Evolutionary conservation across 257 asterid species (phyloP), one percentile per base, ranked within the genome.

Genomic region (Nyctanthes arbortristis): DNA sequence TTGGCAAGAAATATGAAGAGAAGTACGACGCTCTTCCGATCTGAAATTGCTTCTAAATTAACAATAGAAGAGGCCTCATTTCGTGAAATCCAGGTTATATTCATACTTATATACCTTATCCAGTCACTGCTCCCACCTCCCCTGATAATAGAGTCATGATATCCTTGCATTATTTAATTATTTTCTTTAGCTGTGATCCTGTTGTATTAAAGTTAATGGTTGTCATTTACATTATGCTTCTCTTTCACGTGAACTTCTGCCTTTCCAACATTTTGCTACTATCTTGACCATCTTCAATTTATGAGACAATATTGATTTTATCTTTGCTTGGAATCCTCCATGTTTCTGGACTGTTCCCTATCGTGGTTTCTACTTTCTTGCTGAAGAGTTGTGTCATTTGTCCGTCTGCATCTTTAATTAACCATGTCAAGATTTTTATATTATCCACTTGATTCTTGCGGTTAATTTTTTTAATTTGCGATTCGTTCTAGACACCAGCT

Each of bases 51-150:
- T 81, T 91, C 97, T 16, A 93, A 91, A 78, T 75, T 93, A 81
- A 93, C 97, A 5, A 76, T 93, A 76, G 97, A 93, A 80, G 99
- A 93, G 72, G 96, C 96, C 75, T 77, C 97, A 73, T 93, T 88
- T 80, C 96, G 97, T 65, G 99, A 87, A 69, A 73, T 83, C 75
- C 97, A 89, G 89, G 99, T 88, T 67, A 64, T 36, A 7, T 69
- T 72, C 45, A 22, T 69, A 43, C 49, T 65, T 36, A 6, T 36
- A 33, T 65, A 61, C 47, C 25, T 43, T n/a, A 20, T 35, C 20
- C n/a, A 37, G 24, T 52, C 31, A 52, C 31, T 52, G 30, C 16
- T 10, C 14, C 24, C n/a, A 8, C 4, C 16, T 22, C 59, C n/a
- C n/a, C 16, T 1, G 10, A 8, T 22, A 8, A 22, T 8, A 10